Evolutionary conservation across 2,329 filamentous ascomycete species (phyloP), one percentile per base, ranked within the genome.

Genomic region (Sporothrix luriei): DNA sequence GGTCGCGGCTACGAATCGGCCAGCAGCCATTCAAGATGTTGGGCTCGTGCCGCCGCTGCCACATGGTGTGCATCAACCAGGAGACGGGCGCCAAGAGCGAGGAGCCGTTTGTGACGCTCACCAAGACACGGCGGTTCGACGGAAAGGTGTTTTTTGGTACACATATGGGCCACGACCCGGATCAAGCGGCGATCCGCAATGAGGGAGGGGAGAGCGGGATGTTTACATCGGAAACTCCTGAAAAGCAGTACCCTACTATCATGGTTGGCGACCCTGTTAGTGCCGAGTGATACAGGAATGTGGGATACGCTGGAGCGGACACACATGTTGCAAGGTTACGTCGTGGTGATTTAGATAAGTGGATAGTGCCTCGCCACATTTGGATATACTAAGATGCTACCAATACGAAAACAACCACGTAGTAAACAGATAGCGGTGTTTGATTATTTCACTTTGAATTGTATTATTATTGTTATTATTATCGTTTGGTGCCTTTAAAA

Each of bases 11-110:
- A 52, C 83, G 80, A 10, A 90, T 97, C 70, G 91, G 90, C 1
- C 74, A 78, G 2, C 84, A 89, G 70, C n/a, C 61, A 0, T 91
- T 92, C 75, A 84, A 90, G 72, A 87, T 96, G 75, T 80, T 98
- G 4, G 94, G 94, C 0, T 87, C 91, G 3, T 99, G 95, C 76
- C 87, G 93, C 71, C 84, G 95, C 71, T 99, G 95, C 75, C 93
- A 97, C 78, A 98, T 99, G 94, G 90, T 99, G 11, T 97, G 94
- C 77, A 88, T 98, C 59, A 90, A 99, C 76, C 95, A 97, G 78
- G 83, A 88, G 61, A 97, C 90, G 14, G 93, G 89, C 0, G 84
- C 88, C 72, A 91, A 88, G 77, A 88, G 89, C 73, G 88, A 93
- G 72, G 95, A 98, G 78, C 95, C 95, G 0, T 97, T 95, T 76